Base-by-base conservation (phyloP, 1,139 yeast species). In the Candida labiduridarum region DNA sequence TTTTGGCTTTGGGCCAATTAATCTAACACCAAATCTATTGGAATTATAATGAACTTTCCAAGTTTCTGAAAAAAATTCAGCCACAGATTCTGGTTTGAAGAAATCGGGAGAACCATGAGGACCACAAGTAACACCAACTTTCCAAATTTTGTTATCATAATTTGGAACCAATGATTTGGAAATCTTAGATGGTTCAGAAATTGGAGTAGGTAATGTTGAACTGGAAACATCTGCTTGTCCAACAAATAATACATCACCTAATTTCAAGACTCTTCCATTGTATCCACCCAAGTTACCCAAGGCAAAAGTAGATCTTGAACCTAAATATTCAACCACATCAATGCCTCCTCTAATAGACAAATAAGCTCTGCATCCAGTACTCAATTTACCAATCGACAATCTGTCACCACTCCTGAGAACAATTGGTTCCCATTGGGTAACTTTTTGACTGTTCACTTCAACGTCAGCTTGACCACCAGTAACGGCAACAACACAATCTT, bases 31-130 rank as follows among this genome's bases (percentile, higher is more conserved):
- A 69, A 92, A 92, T 69, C 98, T 81, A 71, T 94, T 94, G 39
- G 97, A 91, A 72, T 94, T 94, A 76, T 94, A 94, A 67, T 94
- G 98, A 45, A 92, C 92, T 69, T 91, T 92, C 98, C 98, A 92
- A 56, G 82, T 82, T 48, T 84, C 79, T 5, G 76, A 62, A 65
- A 92, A 90, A 71, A 94, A 91, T 49, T 85, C 87, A 35, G 78
- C 75, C 35, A 90, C 83, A 12, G 89, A 82, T 62, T 88, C 96
- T n/a, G 78, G 69, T 52, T 82, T 80, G 76, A 94, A 92, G 69
- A 91, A 90, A 67, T 94, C 98, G 25, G 98, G 98, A 8, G 97
- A 84, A 1, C 98, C 98, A 66, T 94, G 98, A 30, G 98, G 98
- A 49, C 98, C 99, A 69, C 96, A 87, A 25, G 96, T 89, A 45